phyloP scores from a whole-genome alignment of 495 filamentous ascomycete genomes.

The Talaromyces borbonicus region DNA sequence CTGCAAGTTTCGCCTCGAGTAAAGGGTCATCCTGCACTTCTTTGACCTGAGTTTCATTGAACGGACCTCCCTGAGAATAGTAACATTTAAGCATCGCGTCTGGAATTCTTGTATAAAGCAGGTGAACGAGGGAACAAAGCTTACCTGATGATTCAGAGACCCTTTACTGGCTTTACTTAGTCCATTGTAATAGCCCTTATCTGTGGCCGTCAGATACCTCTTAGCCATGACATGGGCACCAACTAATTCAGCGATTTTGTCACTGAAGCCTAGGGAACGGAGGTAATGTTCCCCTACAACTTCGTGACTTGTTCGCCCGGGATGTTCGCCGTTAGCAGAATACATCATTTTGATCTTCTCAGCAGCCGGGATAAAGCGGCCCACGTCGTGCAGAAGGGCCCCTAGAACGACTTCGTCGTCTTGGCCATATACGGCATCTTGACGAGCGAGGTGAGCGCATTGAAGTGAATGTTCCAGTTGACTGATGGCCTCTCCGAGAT shows the following conservation, averaged over 20 bases:
- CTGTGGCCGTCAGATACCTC: constrained; percentile 31
- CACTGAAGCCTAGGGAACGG: constrained; percentile 25
- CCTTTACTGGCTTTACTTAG: constrained; percentile 29
- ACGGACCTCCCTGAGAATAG: constrained; percentile 20
- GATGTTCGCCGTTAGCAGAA: constrained; percentile 16
- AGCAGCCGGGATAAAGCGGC: constrained; percentile 28
- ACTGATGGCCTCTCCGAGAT: constrained; percentile 28
- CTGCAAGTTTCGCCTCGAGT: constrained; percentile 22
- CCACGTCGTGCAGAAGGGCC: constrained; percentile 33
- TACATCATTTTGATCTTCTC: constrained; percentile 19
- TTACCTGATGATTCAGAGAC: constrained; percentile 27
- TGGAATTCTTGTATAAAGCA: neutral
- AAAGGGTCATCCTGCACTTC: constrained; percentile 21
- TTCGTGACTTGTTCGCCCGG: constrained; percentile 31
- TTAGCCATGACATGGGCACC: constrained; percentile 34
- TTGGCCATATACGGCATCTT: constrained; percentile 12
- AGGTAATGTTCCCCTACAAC: constrained; percentile 29
- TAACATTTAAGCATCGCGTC: neutral
- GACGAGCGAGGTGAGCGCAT: constrained; percentile 25
- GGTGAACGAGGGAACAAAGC: neutral
- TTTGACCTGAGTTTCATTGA: constrained; percentile 19
- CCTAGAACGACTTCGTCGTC: constrained; percentile 28
- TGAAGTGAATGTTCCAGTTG: constrained; percentile 38
- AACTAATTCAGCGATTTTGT: constrained; percentile 26
- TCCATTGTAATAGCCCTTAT: constrained; percentile 25